Base-by-base conservation (phyloP, 331 rosid genomes). In the Saraca asoca region DNA sequence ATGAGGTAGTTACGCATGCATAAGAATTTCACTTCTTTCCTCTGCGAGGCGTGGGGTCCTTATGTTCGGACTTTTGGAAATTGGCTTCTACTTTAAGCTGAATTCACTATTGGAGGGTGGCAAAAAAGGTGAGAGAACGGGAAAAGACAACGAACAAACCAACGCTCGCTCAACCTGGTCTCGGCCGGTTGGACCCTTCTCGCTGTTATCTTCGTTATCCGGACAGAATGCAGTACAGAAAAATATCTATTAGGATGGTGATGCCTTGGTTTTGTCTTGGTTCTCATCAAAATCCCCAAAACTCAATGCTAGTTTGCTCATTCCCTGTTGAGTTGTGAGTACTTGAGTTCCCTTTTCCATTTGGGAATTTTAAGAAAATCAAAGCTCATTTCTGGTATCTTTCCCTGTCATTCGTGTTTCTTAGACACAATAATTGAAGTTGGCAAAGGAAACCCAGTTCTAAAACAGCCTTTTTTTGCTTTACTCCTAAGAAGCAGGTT, bases 371-470 rank as follows among this genome's bases (percentile, higher is more conserved):
- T 14, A 5, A 19, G 20, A 14, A n/a, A 15, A 11, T 41, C 20
- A 50, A 13, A 20, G 13, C 65, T 46, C 67, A 38, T 18, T 50
- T 44, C 70, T 51, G 29, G 20, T 24, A 24, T 24, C 31, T 24
- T 24, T 24, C 9, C 55, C 31, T 51, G 10, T 62, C 18, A 9
- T 18, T 11, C 15, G 31, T 24, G 33, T 11, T 54, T 69, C 51
- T 42, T 17, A 17, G 51, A 37, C 39, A 33, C 73, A 69, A 80
- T 71, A 34, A 80, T 84, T 78, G 66, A 68, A 67, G 55, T 56
- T 31, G 34, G 17, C 15, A 15, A 43, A 42, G 66, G 69, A 64
- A 45, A 24, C 62, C 66, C 65, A 31, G 49, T 46, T 66, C 51
- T 70, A 71, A 24, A 24, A 24, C 2, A 3, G 31, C 31, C 31